Conservation (phyloP, 2,329 filamentous ascomycete species). For the Exophiala dermatitidis region DNA sequence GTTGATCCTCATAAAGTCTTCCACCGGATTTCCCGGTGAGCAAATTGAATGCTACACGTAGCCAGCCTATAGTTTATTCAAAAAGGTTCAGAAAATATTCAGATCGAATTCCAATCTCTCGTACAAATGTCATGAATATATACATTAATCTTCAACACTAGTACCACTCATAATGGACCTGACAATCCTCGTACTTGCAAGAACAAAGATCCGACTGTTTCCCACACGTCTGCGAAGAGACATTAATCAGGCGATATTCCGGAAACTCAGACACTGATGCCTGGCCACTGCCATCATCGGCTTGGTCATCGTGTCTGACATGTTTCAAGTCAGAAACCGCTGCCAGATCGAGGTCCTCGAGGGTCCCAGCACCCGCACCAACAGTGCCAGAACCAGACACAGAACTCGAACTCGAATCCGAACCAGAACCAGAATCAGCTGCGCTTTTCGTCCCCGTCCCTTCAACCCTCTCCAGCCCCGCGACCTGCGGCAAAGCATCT, state of each 20-base stretch:
- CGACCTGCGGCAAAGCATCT: not conserved
- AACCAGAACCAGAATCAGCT: too few relatives aligned
- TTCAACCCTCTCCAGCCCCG: not conserved
- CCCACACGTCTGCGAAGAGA: not conserved
- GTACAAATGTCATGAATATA: too few relatives aligned
- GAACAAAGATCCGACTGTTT: constrained; percentile 18
- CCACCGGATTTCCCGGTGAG: too few relatives aligned
- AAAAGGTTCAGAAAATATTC: too few relatives aligned
- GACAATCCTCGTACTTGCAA: constrained; percentile 7
- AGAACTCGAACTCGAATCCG: too few relatives aligned
- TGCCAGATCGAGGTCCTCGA: not conserved
- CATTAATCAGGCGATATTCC: not conserved
- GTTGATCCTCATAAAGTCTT: too few relatives aligned
- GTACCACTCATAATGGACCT: constrained; percentile 3
- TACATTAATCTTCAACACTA: not conserved
- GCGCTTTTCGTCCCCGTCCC: not conserved
- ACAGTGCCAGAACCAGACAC: too few relatives aligned
- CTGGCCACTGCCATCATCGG: not conserved
- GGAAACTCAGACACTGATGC: not conserved
- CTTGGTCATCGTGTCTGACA: not conserved
- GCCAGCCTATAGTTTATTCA: too few relatives aligned
- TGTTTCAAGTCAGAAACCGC: not conserved
- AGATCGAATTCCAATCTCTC: too few relatives aligned
- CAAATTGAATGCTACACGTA: too few relatives aligned
- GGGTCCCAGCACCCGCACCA: not conserved